These are phyloP conservation scores for Saksenaea vasiformis DNA, from an alignment of 371 early-diverging fungal species.

Conservation along the genomic window DNA sequence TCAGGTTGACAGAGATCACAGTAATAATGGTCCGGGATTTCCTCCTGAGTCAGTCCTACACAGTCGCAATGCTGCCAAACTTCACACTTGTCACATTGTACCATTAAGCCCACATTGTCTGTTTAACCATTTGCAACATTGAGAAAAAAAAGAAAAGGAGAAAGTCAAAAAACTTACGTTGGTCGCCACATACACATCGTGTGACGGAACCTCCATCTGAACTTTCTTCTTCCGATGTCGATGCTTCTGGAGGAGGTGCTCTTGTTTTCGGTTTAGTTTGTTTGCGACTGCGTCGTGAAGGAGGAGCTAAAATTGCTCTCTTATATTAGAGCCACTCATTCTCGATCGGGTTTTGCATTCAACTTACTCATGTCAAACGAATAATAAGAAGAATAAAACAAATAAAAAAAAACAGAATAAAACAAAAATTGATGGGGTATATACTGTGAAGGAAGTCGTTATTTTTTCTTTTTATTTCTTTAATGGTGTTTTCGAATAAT, in stretches of 20 bases:
- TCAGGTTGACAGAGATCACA: slow-evolving; percentile 86
- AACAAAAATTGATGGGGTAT: slow-evolving; percentile 1
- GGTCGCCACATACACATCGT: slow-evolving; percentile 80
- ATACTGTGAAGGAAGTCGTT: background rate
- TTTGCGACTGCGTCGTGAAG: slow-evolving; percentile 25
- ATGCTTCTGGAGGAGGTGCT: slow-evolving; percentile 7
- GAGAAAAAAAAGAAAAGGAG: background rate
- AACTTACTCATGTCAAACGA: slow-evolving; percentile 17
- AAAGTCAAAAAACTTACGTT: slow-evolving; percentile 51
- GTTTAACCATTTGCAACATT: slow-evolving; percentile 7
- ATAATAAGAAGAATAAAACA: background rate
- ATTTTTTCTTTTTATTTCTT: background rate
- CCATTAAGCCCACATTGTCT: slow-evolving; percentile 82
- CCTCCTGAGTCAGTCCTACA: slow-evolving; percentile 68
- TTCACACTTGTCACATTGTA: slow-evolving; percentile 87
- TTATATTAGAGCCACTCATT: background rate
- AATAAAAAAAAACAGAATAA: background rate
- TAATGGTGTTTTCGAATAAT: slow-evolving; percentile 1
- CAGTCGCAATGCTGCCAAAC: slow-evolving; percentile 93
- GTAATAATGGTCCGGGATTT: slow-evolving; percentile 83
- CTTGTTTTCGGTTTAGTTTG: slow-evolving; percentile 6
- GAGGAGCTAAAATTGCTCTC: slow-evolving; percentile 6
- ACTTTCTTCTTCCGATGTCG: slow-evolving; percentile 36
- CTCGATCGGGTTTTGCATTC: slow-evolving; percentile 1
- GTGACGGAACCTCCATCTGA: slow-evolving; percentile 76